A percentile compares a stretch with the other conserved stretches of the same genome.
Evolutionary conservation across 495 filamentous ascomycete genomes (phyloP).

Genomic region (Penicillium ochrochloron): DNA sequence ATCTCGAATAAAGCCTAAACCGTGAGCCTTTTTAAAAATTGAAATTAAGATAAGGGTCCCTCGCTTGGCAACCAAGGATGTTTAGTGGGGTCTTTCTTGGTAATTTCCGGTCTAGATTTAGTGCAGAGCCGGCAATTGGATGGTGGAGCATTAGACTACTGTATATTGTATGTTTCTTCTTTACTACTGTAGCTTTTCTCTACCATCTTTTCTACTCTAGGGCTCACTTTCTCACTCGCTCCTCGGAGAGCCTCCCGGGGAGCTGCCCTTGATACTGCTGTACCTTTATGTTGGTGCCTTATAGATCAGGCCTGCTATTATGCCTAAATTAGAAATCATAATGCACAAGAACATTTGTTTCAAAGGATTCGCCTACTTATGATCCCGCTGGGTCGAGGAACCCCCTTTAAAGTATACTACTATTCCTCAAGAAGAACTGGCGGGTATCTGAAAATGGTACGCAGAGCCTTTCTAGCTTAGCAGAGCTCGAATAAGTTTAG

Average conservation of each 20-base stretch:
- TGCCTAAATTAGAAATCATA: no score
- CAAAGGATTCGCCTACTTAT: no score
- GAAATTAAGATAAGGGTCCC: not conserved
- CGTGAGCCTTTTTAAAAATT: not conserved
- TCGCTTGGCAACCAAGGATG: not conserved
- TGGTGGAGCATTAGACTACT: not conserved
- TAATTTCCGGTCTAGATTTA: not conserved
- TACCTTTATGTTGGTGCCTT: no score
- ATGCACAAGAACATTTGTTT: no score
- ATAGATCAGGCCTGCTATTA: no score
- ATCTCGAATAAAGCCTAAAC: not conserved
- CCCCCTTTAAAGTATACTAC: slow-evolving; percentile 1
- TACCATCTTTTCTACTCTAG: no score
- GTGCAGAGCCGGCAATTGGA: not conserved
- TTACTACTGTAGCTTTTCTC: no score
- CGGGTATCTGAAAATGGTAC: not conserved
- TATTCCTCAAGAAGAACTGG: not conserved
- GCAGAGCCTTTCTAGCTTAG: not conserved
- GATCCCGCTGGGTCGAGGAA: not conserved
- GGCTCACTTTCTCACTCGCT: no score
- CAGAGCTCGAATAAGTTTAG: not conserved
- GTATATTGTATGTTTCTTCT: not conserved
- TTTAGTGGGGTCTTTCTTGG: not conserved
- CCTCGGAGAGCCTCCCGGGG: no score
- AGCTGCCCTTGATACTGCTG: no score